phyloP scores from a whole-genome alignment of 768 basidiomycete genomes.

The Pluteus cervinus region DNA sequence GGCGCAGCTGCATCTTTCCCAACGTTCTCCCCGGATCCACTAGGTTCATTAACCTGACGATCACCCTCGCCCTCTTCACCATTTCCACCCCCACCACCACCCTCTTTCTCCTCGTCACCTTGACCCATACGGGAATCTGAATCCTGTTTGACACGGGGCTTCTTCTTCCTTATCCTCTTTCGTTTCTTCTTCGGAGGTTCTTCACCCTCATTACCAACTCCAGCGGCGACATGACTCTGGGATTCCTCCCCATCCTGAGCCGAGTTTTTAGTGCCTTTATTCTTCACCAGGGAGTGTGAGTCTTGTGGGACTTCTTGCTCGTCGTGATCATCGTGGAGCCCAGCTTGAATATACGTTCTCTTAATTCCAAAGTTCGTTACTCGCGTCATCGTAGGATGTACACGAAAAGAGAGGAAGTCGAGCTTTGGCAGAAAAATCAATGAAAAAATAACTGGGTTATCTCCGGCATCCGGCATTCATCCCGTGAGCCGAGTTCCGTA shows the following conservation, averaged over 20 bases:
- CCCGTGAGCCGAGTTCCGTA: too few relatives aligned
- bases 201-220: background rate
- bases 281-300: slow-evolving; percentile 6
- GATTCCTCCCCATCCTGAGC: slow-evolving; percentile 5
- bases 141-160: slow-evolving; percentile 36
- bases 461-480: too few relatives aligned
- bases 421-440: background rate
- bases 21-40: slow-evolving; percentile 12
- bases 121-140: slow-evolving; percentile 25
- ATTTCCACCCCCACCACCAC: slow-evolving; percentile 14
- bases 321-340: slow-evolving; percentile 27
- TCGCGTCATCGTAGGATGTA: slow-evolving; percentile 53
- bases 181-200: slow-evolving; percentile 50
- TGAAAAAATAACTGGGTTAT: too few relatives aligned
- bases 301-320: slow-evolving; percentile 7
- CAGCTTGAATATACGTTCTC: slow-evolving; percentile 64
- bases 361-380: slow-evolving; percentile 72
- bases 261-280: slow-evolving; percentile 8
- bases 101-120: slow-evolving; percentile 16
- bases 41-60: slow-evolving; percentile 2
- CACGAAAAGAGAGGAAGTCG: background rate
- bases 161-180: slow-evolving; percentile 46
- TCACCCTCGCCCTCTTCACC: slow-evolving; percentile 3
- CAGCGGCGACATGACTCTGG: background rate
- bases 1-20: slow-evolving; percentile 7